Evolutionary conservation across 768 basidiomycete species (phyloP).

Genomic region (Leccinum rimulosum): DNA sequence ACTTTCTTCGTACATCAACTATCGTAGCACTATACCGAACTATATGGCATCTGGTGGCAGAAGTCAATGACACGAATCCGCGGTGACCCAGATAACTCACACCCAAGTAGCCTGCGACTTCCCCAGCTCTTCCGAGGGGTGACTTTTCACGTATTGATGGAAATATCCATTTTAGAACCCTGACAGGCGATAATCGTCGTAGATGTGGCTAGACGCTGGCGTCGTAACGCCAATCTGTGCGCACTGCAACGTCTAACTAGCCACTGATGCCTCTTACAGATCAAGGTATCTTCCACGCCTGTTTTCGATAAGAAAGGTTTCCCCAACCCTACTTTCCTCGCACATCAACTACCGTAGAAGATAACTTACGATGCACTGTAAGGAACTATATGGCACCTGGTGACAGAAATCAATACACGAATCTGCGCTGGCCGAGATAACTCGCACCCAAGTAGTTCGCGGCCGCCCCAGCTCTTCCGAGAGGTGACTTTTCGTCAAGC

Average conservation of each 20-base stretch:
- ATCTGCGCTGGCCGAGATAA: background rate
- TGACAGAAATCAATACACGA: conserved; percentile 2
- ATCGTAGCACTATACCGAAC: conserved; percentile 37
- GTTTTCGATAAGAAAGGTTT: background rate
- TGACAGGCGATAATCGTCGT: background rate
- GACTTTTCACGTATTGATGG: background rate
- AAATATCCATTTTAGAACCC: background rate
- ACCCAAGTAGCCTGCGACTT: conserved; percentile 84
- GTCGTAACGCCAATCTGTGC: background rate
- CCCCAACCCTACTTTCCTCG: too few relatives aligned
- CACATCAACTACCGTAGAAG: too few relatives aligned
- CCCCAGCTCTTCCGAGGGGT: conserved; percentile 41
- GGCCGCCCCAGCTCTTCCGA: conserved; percentile 53
- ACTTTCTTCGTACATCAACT: too few relatives aligned
- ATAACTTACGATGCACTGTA: conserved; percentile 10
- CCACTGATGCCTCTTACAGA: conserved; percentile 10
- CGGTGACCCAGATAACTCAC: conserved; percentile 20
- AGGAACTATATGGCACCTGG: conserved; percentile 63
- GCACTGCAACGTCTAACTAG: background rate
- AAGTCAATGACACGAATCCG: conserved; percentile 4
- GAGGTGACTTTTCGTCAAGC: background rate
- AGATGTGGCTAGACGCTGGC: background rate
- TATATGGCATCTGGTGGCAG: conserved; percentile 54
- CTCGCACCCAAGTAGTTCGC: conserved; percentile 77
- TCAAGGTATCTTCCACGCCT: background rate